These are phyloP conservation scores for Metschnikowia rubicola DNA, from an alignment of 805 yeast species.

Conservation along the genomic window DNA sequence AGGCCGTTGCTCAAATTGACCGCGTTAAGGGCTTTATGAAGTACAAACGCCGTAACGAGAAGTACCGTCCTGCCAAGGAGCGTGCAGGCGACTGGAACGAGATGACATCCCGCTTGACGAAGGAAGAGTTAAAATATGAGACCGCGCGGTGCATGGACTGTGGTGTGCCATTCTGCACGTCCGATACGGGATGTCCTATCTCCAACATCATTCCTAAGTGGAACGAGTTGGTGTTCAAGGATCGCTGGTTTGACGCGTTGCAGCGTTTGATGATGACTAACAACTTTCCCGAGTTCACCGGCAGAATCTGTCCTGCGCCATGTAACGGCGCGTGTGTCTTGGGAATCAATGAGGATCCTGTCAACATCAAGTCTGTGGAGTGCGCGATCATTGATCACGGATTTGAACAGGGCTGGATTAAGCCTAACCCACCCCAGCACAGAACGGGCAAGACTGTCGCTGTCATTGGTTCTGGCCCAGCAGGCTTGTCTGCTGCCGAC, in stretches of 20 bases:
- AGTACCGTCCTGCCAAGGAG: conserved; percentile 70
- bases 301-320: conserved; percentile 98
- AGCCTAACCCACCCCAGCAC: conserved; percentile 69
- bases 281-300: conserved; percentile 98
- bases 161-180: conserved; percentile 98
- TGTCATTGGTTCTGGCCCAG: conserved; percentile 93
- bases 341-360: conserved; percentile 92
- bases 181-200: conserved; percentile 97
- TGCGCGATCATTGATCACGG: conserved; percentile 96
- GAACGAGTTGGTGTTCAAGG: conserved; percentile 93
- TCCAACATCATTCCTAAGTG: conserved; percentile 97
- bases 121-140: conserved; percentile 84
- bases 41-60: conserved; percentile 85
- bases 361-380: conserved; percentile 93
- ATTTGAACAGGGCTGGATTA: conserved; percentile 94
- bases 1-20: conserved; percentile 63
- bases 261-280: conserved; percentile 92
- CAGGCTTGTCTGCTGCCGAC: conserved; percentile 96
- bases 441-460: conserved; percentile 88
- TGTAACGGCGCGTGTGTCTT: conserved; percentile 94
- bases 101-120: conserved; percentile 72
- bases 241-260: conserved; percentile 91
- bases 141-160: conserved; percentile 99
- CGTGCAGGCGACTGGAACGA: conserved; percentile 93
- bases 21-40: conserved; percentile 89